These are phyloP conservation scores for Exophiala sp. DNA, from an alignment of 2,329 filamentous ascomycete genomes.

Conservation along the genomic window DNA sequence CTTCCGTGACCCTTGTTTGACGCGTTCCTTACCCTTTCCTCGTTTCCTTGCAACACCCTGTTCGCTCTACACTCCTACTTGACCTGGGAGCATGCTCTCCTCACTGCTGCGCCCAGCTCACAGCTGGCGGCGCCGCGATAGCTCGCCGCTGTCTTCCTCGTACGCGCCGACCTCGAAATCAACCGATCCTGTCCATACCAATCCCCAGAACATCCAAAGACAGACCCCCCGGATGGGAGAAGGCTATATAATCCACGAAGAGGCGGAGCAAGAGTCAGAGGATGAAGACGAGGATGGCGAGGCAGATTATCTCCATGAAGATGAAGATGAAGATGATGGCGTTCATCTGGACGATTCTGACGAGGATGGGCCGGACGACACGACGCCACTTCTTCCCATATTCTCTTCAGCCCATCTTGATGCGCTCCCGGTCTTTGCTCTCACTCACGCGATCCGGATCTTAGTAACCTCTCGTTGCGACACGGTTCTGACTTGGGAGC, in stretches of 20 bases:
- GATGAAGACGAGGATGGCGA: constrained; percentile 32
- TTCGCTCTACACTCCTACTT: background rate
- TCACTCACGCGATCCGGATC: constrained; percentile 83
- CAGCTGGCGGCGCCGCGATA: constrained; percentile 18
- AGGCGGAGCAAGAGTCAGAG: constrained; percentile 17
- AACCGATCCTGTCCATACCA: constrained; percentile 13
- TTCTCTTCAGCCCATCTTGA: constrained; percentile 75
- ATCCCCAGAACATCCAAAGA: constrained; percentile 14
- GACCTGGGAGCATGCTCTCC: constrained; percentile 16
- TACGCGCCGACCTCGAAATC: constrained; percentile 25
- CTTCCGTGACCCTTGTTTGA: background rate
- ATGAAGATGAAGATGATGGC: constrained; percentile 34
- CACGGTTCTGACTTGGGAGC: constrained; percentile 89
- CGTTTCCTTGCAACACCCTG: background rate
- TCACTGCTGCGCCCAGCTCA: constrained; percentile 16
- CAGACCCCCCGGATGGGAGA: constrained; percentile 1
- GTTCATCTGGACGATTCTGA: constrained; percentile 38
- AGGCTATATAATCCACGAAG: constrained; percentile 4
- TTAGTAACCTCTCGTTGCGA: constrained; percentile 80
- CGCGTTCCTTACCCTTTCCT: background rate
- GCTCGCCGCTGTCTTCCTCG: constrained; percentile 32
- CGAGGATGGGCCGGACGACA: constrained; percentile 42
- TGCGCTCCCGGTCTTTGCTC: constrained; percentile 80
- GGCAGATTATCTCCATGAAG: constrained; percentile 30
- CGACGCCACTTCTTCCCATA: constrained; percentile 61